These are phyloP conservation scores for Aureobasidium sp. DNA, from an alignment of 2,329 filamentous ascomycete genomes.

Conservation along the genomic window DNA sequence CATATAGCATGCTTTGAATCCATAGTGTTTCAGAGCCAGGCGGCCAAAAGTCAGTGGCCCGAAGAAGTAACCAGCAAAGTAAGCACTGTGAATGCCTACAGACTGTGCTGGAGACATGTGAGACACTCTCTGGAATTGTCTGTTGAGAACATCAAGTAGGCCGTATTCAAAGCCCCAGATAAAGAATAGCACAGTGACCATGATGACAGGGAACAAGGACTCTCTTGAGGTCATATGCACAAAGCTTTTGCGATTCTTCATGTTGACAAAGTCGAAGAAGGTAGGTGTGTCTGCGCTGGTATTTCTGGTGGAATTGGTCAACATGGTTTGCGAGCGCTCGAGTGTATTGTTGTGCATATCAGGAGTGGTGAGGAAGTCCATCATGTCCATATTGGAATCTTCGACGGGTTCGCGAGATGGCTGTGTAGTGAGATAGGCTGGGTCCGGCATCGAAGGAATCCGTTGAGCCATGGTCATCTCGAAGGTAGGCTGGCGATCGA, in stretches of 20 bases:
- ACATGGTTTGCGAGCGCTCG: constrained; percentile 27
- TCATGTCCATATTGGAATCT: constrained; percentile 34
- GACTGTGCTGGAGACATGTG: constrained; percentile 56
- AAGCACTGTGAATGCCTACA: constrained; percentile 61
- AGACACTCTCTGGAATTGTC: constrained; percentile 57
- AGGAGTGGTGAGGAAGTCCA: constrained; percentile 49
- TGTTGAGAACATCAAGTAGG: constrained; percentile 73
- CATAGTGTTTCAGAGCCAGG: constrained; percentile 50
- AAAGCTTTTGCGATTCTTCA: constrained; percentile 63
- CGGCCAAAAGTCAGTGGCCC: constrained; percentile 62
- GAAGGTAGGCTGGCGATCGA: background rate
- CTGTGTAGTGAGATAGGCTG: constrained; percentile 1
- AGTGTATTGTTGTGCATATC: constrained; percentile 29
- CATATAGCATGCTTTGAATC: constrained; percentile 57
- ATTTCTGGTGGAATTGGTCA: constrained; percentile 33
- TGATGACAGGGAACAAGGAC: constrained; percentile 62
- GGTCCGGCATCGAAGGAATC: constrained; percentile 22
- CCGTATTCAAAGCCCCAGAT: constrained; percentile 90
- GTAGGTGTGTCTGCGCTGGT: constrained; percentile 35
- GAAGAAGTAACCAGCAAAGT: constrained; percentile 65
- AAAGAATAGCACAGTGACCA: constrained; percentile 77
- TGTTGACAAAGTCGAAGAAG: constrained; percentile 74
- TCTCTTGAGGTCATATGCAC: constrained; percentile 57
- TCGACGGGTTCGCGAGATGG: constrained; percentile 9
- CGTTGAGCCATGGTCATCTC: constrained; percentile 23